phyloP scores from a whole-genome alignment of 129 eudicot species.

The Flaveria sonorensis region DNA sequence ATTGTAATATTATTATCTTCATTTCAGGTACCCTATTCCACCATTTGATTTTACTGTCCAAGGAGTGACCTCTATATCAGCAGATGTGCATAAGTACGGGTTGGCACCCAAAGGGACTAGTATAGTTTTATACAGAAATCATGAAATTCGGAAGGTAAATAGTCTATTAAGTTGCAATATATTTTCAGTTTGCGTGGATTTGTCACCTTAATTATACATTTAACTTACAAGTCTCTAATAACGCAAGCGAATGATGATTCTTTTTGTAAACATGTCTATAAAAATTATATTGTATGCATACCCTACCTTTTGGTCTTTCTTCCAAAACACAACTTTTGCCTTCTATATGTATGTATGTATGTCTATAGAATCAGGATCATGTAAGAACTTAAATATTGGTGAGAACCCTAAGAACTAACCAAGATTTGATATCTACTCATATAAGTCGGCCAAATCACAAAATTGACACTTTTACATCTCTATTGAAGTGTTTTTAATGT shows the following conservation, averaged over 20 bases:
- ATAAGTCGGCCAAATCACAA: background rate
- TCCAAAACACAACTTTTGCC: background rate
- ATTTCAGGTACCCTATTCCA: conserved; percentile 83
- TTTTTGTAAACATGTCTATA: background rate
- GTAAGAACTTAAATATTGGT: conserved; percentile 2
- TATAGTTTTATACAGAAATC: conserved; percentile 84
- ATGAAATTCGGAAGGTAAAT: conserved; percentile 89
- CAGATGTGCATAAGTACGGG: conserved; percentile 96
- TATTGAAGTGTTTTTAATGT: background rate
- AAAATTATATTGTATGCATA: background rate
- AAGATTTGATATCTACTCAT: background rate
- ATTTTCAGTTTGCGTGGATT: background rate
- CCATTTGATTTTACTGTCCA: conserved; percentile 92
- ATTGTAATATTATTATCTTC: background rate
- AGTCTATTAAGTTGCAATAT: conserved; percentile 13
- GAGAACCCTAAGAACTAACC: background rate
- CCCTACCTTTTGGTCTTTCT: background rate
- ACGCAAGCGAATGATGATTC: background rate
- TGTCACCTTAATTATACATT: background rate
- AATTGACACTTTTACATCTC: background rate
- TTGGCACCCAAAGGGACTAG: conserved; percentile 99
- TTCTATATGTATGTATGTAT: background rate
- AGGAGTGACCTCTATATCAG: conserved; percentile 98
- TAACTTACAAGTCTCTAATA: background rate
- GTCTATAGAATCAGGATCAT: background rate